phyloP scores from a whole-genome alignment of 2,329 filamentous ascomycete genomes.

The Alternaria tenuissima region DNA sequence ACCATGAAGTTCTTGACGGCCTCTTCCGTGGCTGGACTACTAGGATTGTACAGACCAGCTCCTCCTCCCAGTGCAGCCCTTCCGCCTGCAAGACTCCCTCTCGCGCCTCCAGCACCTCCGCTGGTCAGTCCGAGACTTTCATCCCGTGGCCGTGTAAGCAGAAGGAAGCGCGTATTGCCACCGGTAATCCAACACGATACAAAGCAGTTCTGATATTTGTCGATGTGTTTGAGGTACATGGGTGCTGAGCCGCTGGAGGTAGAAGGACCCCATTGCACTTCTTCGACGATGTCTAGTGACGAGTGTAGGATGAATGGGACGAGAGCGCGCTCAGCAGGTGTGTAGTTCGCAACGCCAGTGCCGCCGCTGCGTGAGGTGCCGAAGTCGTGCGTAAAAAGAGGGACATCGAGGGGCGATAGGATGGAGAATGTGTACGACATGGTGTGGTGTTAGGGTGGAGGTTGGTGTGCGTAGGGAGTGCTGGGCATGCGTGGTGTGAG shows the following conservation, averaged over 20 bases:
- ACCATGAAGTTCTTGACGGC: slow-evolving; percentile 93
- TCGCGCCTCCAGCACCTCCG: slow-evolving; percentile 28
- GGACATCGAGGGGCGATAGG: slow-evolving; percentile 92
- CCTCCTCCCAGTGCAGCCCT: slow-evolving; percentile 34
- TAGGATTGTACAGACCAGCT: slow-evolving; percentile 74
- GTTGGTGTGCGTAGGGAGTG: background rate
- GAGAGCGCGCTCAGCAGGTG: slow-evolving; percentile 86
- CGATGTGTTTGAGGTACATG: slow-evolving; percentile 95
- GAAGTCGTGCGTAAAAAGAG: slow-evolving; percentile 96
- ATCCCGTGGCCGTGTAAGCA: slow-evolving; percentile 81
- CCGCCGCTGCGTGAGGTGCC: slow-evolving; percentile 95
- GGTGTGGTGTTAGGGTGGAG: background rate
- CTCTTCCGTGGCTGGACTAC: slow-evolving; percentile 89
- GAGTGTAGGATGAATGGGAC: slow-evolving; percentile 98
- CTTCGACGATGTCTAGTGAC: slow-evolving; percentile 92
- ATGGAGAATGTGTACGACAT: slow-evolving; percentile 99
- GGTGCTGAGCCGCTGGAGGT: slow-evolving; percentile 38
- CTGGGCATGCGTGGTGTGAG: background rate
- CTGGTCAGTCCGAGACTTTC: slow-evolving; percentile 38
- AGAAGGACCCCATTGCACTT: slow-evolving; percentile 82
- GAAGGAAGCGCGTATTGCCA: slow-evolving; percentile 90
- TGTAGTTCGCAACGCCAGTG: slow-evolving; percentile 89
- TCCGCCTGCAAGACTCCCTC: slow-evolving; percentile 45
- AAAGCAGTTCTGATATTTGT: slow-evolving; percentile 96
- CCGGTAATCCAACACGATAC: slow-evolving; percentile 94